These are phyloP conservation scores for Rhizopogon salebrosus DNA, from an alignment of 768 basidiomycete genomes.

Conservation along the genomic window DNA sequence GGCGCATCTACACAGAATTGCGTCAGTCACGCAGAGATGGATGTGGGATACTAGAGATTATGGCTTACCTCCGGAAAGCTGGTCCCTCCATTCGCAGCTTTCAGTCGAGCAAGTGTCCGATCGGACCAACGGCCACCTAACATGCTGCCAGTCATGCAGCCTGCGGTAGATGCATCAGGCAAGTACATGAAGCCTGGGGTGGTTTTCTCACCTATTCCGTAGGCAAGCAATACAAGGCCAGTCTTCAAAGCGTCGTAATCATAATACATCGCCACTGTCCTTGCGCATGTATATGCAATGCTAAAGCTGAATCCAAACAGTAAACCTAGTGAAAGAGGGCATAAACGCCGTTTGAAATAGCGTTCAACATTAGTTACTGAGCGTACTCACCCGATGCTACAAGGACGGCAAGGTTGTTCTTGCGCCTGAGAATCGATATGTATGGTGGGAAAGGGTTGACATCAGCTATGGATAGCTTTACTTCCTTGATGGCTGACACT, in stretches of 20 bases:
- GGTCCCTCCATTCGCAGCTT: slow-evolving; percentile 41
- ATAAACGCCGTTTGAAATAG: background rate
- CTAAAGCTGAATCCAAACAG: slow-evolving; percentile 68
- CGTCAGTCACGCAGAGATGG: background rate
- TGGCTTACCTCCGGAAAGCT: slow-evolving; percentile 59
- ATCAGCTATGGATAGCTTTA: slow-evolving; percentile 61
- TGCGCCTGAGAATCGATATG: slow-evolving; percentile 48
- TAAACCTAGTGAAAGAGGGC: slow-evolving; percentile 41
- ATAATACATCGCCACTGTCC: slow-evolving; percentile 64
- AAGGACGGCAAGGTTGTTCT: slow-evolving; percentile 66
- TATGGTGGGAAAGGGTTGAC: slow-evolving; percentile 71
- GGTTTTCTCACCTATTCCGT: slow-evolving; percentile 52
- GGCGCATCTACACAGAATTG: slow-evolving; percentile 51
- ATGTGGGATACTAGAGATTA: background rate
- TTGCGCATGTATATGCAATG: slow-evolving; percentile 68
- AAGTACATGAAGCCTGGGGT: background rate
- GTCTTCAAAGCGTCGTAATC: slow-evolving; percentile 65
- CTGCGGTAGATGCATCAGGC: slow-evolving; percentile 15
- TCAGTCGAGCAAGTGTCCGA: slow-evolving; percentile 38
- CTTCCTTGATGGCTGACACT: slow-evolving; percentile 19
- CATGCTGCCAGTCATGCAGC: slow-evolving; percentile 49
- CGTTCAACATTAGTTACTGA: background rate
- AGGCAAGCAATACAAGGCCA: slow-evolving; percentile 74
- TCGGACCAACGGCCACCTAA: slow-evolving; percentile 62
- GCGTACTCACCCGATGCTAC: slow-evolving; percentile 23